These are phyloP conservation scores for Reutealis trisperma DNA, from an alignment of 345 rosid genomes.

Conservation along the genomic window DNA sequence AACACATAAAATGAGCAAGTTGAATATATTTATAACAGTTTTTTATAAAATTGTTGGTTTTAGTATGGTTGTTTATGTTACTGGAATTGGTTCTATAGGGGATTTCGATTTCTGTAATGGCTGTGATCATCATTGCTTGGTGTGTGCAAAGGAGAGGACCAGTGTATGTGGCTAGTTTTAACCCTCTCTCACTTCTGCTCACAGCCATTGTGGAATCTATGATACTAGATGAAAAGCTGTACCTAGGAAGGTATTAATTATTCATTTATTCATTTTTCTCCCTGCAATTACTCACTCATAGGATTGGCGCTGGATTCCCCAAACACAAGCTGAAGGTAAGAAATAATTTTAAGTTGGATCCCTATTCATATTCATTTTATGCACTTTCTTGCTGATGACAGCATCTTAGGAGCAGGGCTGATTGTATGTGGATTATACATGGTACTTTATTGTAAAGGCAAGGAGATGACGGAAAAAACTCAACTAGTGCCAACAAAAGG, in stretches of 20 bases:
- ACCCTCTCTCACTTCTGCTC: conserved; percentile 42
- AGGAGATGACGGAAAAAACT: neutral
- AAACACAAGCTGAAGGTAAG: too few species aligned
- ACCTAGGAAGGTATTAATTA: conserved; percentile 44
- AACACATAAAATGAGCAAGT: too few species aligned
- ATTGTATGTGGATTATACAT: conserved; percentile 21
- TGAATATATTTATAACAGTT: too few species aligned
- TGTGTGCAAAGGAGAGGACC: conserved; percentile 47
- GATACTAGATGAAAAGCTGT: conserved; percentile 40
- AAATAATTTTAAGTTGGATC: too few species aligned
- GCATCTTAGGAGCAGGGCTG: conserved; percentile 20
- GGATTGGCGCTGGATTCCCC: too few species aligned
- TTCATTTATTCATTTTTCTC: too few species aligned
- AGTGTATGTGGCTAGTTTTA: conserved; percentile 41
- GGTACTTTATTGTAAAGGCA: conserved; percentile 21
- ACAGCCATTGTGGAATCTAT: conserved; percentile 45
- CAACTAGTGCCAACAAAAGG: neutral
- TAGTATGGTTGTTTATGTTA: too few species aligned
- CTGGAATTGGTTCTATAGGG: conserved; percentile 14
- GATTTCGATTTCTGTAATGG: conserved; percentile 35
- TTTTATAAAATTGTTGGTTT: too few species aligned
- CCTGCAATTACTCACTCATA: too few species aligned
- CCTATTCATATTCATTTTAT: too few species aligned
- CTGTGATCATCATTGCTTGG: conserved; percentile 34
- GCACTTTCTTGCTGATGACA: neutral